Evolutionary conservation across 768 basidiomycete species (phyloP).

Genomic region (Tricholoma matsutake): DNA sequence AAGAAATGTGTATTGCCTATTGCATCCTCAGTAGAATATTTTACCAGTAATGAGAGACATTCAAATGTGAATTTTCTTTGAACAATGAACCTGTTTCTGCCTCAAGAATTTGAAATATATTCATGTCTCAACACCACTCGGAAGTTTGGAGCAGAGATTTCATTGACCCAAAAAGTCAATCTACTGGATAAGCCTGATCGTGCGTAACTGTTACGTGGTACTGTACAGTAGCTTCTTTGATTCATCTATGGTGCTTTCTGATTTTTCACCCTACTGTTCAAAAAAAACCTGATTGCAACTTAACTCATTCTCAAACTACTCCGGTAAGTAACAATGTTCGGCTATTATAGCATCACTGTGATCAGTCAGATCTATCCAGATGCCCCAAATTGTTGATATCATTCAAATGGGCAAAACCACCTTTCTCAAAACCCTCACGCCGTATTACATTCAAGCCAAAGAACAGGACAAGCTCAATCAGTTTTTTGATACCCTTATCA

Average conservation of each 20-base stretch:
- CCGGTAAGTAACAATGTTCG: not conserved
- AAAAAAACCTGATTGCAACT: not conserved
- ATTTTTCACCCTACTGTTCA: not conserved
- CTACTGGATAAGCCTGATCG: not conserved
- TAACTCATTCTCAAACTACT: not conserved
- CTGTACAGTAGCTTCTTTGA: slow-evolving; percentile 1
- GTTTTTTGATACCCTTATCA: not conserved
- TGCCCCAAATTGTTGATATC: not conserved
- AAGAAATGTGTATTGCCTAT: slow-evolving; percentile 3
- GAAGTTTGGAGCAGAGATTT: not conserved
- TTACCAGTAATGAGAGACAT: not conserved
- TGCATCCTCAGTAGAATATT: not conserved
- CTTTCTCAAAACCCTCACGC: not conserved
- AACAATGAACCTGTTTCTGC: not conserved
- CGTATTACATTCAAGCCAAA: not conserved
- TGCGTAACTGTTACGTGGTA: not conserved
- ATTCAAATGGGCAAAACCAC: not conserved
- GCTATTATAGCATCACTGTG: not conserved
- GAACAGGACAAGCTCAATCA: not conserved
- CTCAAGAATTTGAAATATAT: not conserved
- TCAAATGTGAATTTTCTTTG: not conserved
- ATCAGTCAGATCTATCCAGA: not conserved
- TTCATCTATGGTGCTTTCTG: not conserved
- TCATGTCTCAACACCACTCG: not conserved
- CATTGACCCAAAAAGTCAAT: not conserved